Conservation (phyloP, 495 filamentous ascomycete species). For the Aspergillus sclerotioniger region DNA sequence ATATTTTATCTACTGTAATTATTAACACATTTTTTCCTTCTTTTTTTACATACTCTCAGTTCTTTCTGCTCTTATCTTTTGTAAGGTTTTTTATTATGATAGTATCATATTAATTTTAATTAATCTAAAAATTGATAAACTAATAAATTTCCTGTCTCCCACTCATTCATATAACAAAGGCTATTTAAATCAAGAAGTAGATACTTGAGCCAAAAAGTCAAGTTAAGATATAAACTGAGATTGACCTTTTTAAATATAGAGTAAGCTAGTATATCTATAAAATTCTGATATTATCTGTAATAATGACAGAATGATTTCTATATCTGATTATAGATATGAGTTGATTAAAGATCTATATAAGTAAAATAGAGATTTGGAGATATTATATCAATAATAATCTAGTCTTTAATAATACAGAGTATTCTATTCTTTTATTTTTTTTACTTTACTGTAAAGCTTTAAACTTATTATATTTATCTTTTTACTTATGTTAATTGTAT, state of each 20-base stretch:
- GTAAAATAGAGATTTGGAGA: conserved; percentile 1
- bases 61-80: no score
- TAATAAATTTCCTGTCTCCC: no score
- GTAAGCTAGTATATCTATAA: conserved; percentile 1
- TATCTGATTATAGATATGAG: background rate
- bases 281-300: background rate
- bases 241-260: conserved; percentile 2
- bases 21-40: no score
- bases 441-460: conserved; percentile 1
- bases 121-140: no score
- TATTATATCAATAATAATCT: conserved; percentile 3
- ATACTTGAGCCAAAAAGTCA: conserved; percentile 2
- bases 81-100: no score
- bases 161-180: background rate
- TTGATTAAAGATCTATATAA: conserved; percentile 3
- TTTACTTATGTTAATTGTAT: background rate
- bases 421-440: conserved; percentile 1
- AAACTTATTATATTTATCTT: conserved; percentile 2
- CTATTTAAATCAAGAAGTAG: background rate
- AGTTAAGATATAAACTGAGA: background rate
- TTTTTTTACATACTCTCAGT: no score
- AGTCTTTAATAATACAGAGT: background rate
- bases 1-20: no score
- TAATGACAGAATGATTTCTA: conserved; percentile 1
- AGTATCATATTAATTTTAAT: no score